These are phyloP conservation scores for Scedosporium apiospermum DNA, from an alignment of 2,329 filamentous ascomycete genomes.

Conservation along the genomic window DNA sequence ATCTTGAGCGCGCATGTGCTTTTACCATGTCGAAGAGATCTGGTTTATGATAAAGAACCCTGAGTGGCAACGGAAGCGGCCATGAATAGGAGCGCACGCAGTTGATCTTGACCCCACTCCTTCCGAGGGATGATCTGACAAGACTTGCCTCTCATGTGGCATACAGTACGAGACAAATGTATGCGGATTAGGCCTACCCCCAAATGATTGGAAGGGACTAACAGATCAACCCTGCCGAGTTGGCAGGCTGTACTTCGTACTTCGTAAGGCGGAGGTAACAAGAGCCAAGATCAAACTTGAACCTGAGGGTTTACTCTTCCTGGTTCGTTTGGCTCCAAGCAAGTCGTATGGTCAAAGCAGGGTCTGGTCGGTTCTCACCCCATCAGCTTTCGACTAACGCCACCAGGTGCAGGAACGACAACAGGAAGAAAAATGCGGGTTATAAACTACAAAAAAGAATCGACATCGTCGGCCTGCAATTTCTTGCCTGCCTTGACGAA, in stretches of 20 bases:
- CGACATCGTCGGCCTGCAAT: too few species aligned
- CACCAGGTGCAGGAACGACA: background rate
- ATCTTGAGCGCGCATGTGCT: background rate
- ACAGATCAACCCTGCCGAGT: too few species aligned
- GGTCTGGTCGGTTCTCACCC: background rate
- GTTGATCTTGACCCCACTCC: background rate
- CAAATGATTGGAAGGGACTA: background rate
- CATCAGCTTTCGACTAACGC: background rate
- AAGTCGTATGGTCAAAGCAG: background rate
- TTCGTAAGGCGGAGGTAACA: too few species aligned
- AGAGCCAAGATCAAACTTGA: too few species aligned
- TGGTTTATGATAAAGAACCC: background rate
- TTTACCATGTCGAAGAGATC: background rate
- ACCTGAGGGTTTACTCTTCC: too few species aligned
- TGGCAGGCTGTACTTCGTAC: too few species aligned
- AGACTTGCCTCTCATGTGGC: slow-evolving; percentile 1
- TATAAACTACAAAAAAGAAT: too few species aligned
- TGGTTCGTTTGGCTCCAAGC: too few species aligned
- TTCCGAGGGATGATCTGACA: slow-evolving; percentile 3
- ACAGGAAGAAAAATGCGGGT: background rate
- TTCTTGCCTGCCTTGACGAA: too few species aligned
- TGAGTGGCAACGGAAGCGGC: background rate
- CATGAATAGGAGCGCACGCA: background rate
- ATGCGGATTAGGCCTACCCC: background rate
- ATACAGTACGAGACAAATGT: background rate